Evolutionary conservation across 225 moss, liverwort and hornwort genomes (phyloP).

Genomic region (Physcomitrium patens): DNA sequence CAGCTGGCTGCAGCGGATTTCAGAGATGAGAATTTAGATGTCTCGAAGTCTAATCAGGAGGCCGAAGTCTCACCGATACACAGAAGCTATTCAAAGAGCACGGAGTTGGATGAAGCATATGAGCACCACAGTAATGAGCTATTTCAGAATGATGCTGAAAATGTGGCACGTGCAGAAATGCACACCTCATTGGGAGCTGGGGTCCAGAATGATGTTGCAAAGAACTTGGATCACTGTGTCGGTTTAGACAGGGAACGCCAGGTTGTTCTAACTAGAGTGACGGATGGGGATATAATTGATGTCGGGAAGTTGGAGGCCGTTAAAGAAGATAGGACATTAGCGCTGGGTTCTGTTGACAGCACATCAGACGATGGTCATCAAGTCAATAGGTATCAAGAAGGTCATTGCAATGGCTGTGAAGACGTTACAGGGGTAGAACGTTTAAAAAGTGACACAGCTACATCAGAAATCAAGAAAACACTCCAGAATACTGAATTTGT

Average conservation of each 20-base stretch:
- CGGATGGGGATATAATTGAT: background rate
- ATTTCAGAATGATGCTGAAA: constrained; percentile 15
- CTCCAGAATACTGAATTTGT: background rate
- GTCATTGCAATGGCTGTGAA: background rate
- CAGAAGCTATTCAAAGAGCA: background rate
- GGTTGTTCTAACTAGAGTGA: constrained; percentile 2
- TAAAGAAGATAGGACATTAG: background rate
- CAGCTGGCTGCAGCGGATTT: constrained; percentile 3
- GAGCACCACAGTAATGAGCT: background rate
- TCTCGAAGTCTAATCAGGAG: constrained; percentile 1
- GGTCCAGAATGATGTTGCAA: constrained; percentile 15
- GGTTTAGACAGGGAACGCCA: background rate
- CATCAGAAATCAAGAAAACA: background rate
- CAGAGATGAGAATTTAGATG: constrained; percentile 19
- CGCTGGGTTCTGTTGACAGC: background rate
- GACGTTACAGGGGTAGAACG: background rate
- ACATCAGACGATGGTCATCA: background rate
- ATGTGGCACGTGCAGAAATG: background rate
- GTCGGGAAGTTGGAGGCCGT: background rate
- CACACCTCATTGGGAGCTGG: constrained; percentile 5
- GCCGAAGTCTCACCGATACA: background rate
- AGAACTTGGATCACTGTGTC: background rate
- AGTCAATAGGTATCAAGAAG: background rate
- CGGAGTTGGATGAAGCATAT: constrained; percentile 11
- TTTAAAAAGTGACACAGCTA: background rate